phyloP scores from a whole-genome alignment of 352 stramenopile species.

The Phytophthora pistaciae region DNA sequence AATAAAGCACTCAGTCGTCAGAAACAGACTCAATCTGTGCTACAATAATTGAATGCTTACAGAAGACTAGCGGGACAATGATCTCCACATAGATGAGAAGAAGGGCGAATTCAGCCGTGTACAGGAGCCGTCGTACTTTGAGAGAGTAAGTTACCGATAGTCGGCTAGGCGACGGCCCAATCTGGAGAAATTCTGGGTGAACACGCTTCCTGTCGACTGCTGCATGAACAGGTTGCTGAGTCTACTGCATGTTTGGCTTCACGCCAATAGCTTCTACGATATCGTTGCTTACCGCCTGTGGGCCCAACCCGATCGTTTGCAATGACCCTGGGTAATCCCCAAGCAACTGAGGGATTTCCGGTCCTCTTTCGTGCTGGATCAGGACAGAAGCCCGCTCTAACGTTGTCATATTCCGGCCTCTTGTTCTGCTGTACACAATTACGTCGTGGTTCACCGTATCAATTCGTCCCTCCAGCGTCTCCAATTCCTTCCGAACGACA shows the following conservation, averaged over 20 bases:
- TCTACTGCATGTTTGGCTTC: too few species aligned
- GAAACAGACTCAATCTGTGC: neutral
- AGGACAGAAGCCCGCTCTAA: neutral
- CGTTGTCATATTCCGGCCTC: neutral
- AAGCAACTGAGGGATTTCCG: neutral
- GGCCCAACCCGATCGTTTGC: too few species aligned
- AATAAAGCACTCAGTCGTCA: neutral
- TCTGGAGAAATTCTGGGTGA: neutral
- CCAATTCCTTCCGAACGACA: neutral
- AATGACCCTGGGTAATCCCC: neutral
- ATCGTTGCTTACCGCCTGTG: neutral
- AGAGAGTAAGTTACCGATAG: neutral
- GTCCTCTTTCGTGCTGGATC: neutral
- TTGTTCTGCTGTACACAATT: neutral
- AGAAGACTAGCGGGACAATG: slow-evolving; percentile 23
- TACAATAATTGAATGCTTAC: neutral
- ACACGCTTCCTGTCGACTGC: neutral
- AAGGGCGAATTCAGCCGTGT: slow-evolving; percentile 22
- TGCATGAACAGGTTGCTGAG: neutral
- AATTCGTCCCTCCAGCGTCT: neutral
- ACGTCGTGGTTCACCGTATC: neutral
- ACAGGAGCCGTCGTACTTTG: slow-evolving; percentile 9
- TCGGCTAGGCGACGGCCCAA: neutral
- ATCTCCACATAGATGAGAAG: slow-evolving; percentile 26
- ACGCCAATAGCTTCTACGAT: neutral